Conservation (phyloP, 2,329 filamentous ascomycete genomes). For the Neurospora sp. region DNA sequence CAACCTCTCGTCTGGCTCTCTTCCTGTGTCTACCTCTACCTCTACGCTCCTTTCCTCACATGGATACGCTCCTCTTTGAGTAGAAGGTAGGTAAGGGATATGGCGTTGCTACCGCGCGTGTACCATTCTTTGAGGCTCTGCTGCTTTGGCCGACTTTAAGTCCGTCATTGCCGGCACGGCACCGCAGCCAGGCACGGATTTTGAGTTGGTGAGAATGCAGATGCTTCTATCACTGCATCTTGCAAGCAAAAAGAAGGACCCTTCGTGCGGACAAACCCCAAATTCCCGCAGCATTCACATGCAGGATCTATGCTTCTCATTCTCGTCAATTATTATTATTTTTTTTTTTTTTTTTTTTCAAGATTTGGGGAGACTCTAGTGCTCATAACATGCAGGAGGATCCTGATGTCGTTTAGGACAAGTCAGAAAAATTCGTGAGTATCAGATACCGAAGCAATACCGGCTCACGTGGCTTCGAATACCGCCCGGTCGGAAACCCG, state of each 20-base stretch:
- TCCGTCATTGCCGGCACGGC: not conserved
- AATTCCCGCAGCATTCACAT: not conserved
- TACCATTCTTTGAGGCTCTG: not conserved
- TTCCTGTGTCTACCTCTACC: too few species aligned
- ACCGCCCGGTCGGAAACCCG: not conserved
- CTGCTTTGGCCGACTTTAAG: not conserved
- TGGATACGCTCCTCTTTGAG: not conserved
- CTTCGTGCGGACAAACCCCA: not conserved
- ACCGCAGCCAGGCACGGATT: not conserved
- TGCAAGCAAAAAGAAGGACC: not conserved
- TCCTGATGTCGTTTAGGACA: not conserved
- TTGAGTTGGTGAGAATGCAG: not conserved
- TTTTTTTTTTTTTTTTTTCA: not conserved
- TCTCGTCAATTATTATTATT: not conserved
- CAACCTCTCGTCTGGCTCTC: too few species aligned
- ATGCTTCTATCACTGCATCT: not conserved
- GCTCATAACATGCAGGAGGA: not conserved
- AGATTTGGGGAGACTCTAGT: not conserved
- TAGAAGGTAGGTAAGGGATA: not conserved
- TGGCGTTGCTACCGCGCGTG: not conserved
- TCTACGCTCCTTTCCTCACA: too few species aligned
- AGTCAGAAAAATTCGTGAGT: not conserved
- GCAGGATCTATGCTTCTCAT: not conserved
- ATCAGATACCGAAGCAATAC: not conserved
- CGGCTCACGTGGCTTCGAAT: not conserved